Evolutionary conservation across 805 yeast species (phyloP).

Genomic region (Cyberlindnera nakhonratchasimensis): DNA sequence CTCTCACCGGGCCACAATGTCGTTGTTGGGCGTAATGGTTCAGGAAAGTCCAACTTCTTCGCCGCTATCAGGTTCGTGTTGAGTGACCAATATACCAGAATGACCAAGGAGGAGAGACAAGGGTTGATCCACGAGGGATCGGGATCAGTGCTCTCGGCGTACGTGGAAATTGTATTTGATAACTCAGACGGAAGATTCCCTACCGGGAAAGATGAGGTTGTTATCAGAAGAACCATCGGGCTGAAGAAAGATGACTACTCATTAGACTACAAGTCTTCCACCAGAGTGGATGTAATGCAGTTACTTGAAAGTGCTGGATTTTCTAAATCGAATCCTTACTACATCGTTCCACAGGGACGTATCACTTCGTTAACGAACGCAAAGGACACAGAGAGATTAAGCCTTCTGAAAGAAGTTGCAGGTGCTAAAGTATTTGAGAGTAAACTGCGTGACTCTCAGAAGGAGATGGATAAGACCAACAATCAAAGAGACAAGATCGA

Average conservation of each 20-base stretch:
- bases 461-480: conserved; percentile 73
- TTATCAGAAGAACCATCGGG: conserved; percentile 87
- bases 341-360: conserved; percentile 95
- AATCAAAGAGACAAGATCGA: conserved; percentile 68
- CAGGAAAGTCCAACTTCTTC: conserved; percentile 94
- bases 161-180: conserved; percentile 85
- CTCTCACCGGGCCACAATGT: conserved; percentile 84
- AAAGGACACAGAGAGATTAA: conserved; percentile 76
- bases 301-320: conserved; percentile 90
- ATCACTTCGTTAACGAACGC: conserved; percentile 87
- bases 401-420: conserved; percentile 83
- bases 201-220: conserved; percentile 56
- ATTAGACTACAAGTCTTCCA: conserved; percentile 72
- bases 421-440: conserved; percentile 91
- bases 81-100: conserved; percentile 82
- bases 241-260: conserved; percentile 89
- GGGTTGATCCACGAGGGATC: conserved; percentile 88
- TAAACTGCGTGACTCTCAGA: conserved; percentile 71
- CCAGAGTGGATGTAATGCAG: conserved; percentile 76
- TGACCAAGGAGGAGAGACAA: conserved; percentile 82
- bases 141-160: conserved; percentile 86
- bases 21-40: conserved; percentile 90
- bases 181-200: conserved; percentile 70
- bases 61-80: conserved; percentile 92
- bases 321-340: conserved; percentile 85